Percentiles rank a stretch among this genome's conserved stretches.
Evolutionary conservation across 352 stramenopile genomes (phyloP).

Genomic region (Phytophthora parvispora): DNA sequence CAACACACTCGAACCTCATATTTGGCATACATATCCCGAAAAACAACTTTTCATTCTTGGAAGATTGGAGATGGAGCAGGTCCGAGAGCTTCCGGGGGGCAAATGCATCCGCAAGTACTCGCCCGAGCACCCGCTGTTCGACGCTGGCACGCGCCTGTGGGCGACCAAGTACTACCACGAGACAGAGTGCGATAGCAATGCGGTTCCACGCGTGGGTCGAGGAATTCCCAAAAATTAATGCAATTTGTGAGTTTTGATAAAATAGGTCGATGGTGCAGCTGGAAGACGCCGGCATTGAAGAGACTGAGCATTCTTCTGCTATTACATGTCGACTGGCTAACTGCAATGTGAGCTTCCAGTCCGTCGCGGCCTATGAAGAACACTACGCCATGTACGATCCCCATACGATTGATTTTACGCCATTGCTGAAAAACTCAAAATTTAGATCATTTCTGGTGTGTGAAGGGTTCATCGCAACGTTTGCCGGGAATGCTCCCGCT

Average conservation of each 20-base stretch:
- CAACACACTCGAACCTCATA: neutral
- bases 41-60: neutral
- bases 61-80: slow-evolving; percentile 39
- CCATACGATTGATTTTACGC: too few relatives aligned
- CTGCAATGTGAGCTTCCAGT: slow-evolving; percentile 58
- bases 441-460: slow-evolving; percentile 1
- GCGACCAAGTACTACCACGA: slow-evolving; percentile 57
- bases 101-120: slow-evolving; percentile 64
- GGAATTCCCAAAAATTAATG: neutral
- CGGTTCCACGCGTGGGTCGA: neutral
- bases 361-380: slow-evolving; percentile 60
- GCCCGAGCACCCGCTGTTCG: slow-evolving; percentile 62
- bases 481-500: slow-evolving; percentile 57
- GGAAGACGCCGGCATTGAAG: slow-evolving; percentile 12
- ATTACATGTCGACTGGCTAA: slow-evolving; percentile 59
- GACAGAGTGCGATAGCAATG: slow-evolving; percentile 20
- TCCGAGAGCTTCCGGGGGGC: slow-evolving; percentile 40
- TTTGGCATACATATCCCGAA: neutral
- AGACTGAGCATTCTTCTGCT: slow-evolving; percentile 1
- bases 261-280: slow-evolving; percentile 33
- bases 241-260: slow-evolving; percentile 8
- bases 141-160: slow-evolving; percentile 51
- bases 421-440: too few relatives aligned
- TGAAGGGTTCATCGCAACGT: slow-evolving; percentile 48
- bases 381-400: slow-evolving; percentile 68